Percentiles rank a stretch among this genome's conserved stretches.
Evolutionary conservation across 75 land plant species (phyloP).

Genomic region (Cunninghamia lanceolata): DNA sequence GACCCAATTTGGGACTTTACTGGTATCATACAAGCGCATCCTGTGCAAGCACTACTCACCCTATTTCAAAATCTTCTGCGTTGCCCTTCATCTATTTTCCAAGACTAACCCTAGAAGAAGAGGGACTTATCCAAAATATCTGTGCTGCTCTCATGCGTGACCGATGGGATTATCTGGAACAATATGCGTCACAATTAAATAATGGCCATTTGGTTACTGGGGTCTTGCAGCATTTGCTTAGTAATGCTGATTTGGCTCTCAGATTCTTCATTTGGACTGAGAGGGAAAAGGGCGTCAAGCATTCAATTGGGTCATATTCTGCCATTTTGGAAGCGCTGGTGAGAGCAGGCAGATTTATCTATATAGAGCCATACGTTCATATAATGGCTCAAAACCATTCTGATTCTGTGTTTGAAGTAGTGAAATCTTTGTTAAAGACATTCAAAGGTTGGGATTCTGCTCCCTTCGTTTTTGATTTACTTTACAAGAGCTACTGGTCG

Average conservation of each 20-base stretch:
- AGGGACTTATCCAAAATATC: neutral
- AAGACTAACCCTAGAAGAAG: slow-evolving; percentile 8
- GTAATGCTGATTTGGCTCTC: neutral
- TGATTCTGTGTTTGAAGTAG: neutral
- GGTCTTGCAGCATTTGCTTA: slow-evolving; percentile 2
- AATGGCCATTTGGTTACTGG: neutral
- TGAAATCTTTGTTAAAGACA: slow-evolving; percentile 4
- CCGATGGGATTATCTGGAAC: neutral
- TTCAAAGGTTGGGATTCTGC: slow-evolving; percentile 13
- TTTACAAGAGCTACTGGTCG: neutral
- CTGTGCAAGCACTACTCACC: neutral
- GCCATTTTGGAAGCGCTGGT: slow-evolving; percentile 9
- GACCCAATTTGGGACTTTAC: neutral
- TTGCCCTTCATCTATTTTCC: neutral
- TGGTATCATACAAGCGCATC: neutral
- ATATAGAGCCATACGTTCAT: neutral
- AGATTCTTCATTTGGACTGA: neutral
- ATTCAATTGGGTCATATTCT: slow-evolving; percentile 6
- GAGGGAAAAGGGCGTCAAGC: neutral
- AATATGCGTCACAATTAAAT: neutral
- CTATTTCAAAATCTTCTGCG: neutral
- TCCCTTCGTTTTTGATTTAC: neutral
- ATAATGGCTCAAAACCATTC: neutral
- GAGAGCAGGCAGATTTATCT: slow-evolving; percentile 4
- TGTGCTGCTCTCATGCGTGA: neutral